phyloP scores from a whole-genome alignment of 1,284 basidiomycete genomes.

The Rhodotorula glutinis region DNA sequence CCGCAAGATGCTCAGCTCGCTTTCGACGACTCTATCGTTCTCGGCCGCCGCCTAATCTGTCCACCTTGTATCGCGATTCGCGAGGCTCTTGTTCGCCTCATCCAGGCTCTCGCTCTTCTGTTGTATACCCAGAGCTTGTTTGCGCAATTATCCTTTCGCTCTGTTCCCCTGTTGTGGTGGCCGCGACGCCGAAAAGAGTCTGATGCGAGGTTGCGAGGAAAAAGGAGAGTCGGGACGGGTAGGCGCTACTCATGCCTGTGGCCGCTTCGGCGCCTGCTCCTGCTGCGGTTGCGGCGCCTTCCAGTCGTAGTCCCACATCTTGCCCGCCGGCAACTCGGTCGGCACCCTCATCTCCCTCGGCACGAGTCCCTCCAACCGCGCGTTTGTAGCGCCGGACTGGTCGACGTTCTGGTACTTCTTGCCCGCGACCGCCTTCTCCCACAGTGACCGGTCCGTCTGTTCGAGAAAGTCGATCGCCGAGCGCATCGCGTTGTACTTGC shows the following conservation, averaged over 20 bases:
- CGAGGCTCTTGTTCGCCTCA: not conserved
- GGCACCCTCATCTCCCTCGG: conserved; percentile 38
- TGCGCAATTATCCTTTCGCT: too few relatives aligned
- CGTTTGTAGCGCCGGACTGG: conserved; percentile 28
- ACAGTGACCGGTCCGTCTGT: conserved; percentile 30
- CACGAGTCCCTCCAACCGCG: conserved; percentile 31
- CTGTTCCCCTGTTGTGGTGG: too few relatives aligned
- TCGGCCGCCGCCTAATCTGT: not conserved
- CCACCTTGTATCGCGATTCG: too few relatives aligned
- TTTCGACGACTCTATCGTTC: conserved; percentile 4
- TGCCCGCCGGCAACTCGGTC: conserved; percentile 30
- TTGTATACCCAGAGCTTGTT: not conserved
- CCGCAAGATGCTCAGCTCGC: conserved; percentile 16
- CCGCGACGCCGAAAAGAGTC: too few relatives aligned
- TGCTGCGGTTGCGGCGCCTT: conserved; percentile 22
- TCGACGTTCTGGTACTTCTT: conserved; percentile 41
- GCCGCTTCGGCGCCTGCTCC: conserved; percentile 7
- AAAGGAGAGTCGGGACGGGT: too few relatives aligned
- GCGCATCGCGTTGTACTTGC: conserved; percentile 39
- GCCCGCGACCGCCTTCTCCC: conserved; percentile 27
- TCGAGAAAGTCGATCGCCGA: conserved; percentile 42
- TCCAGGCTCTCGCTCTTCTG: not conserved
- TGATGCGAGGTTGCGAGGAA: too few relatives aligned
- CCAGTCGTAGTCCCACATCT: conserved; percentile 38
- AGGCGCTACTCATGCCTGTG: not conserved